A percentile compares a stretch with the other conserved stretches of the same genome.
Evolutionary conservation across 805 yeast genomes (phyloP).

Genomic region (Saccharomycodes ludwigii): DNA sequence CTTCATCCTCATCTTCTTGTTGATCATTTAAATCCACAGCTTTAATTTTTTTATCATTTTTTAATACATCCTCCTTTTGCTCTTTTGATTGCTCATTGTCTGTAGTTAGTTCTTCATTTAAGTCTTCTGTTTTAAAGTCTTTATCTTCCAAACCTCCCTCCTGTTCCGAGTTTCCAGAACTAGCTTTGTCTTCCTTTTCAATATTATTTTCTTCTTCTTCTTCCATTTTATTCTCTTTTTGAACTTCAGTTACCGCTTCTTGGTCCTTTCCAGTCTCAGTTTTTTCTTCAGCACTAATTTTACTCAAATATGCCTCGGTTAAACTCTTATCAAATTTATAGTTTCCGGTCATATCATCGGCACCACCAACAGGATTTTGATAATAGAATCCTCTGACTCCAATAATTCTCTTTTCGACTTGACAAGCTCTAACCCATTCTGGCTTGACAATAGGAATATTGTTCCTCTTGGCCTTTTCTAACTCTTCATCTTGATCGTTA

Average conservation of each 20-base stretch:
- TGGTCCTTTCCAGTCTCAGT: neutral
- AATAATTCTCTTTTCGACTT: constrained; percentile 73
- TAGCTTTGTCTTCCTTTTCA: neutral
- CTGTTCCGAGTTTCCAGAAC: neutral
- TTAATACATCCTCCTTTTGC: too few relatives aligned
- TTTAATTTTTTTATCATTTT: too few relatives aligned
- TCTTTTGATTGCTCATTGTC: too few relatives aligned
- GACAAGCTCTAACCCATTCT: constrained; percentile 95
- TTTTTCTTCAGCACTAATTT: neutral
- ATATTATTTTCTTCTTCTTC: neutral
- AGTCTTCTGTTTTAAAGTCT: too few relatives aligned
- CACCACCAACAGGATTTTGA: constrained; percentile 4
- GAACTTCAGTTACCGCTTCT: neutral
- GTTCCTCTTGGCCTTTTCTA: constrained; percentile 64
- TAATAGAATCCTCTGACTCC: constrained; percentile 80
- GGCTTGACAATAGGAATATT: constrained; percentile 93
- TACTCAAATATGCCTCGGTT: constrained; percentile 1
- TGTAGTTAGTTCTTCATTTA: too few relatives aligned
- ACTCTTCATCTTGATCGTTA: constrained; percentile 33
- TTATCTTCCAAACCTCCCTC: neutral
- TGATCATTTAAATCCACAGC: too few relatives aligned
- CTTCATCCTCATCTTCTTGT: too few relatives aligned
- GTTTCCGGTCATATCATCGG: neutral
- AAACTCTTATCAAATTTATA: constrained; percentile 2
- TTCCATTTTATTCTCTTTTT: neutral